These are phyloP conservation scores for Colletotrichum sublineola DNA, from an alignment of 2,329 filamentous ascomycete genomes.

Conservation along the genomic window DNA sequence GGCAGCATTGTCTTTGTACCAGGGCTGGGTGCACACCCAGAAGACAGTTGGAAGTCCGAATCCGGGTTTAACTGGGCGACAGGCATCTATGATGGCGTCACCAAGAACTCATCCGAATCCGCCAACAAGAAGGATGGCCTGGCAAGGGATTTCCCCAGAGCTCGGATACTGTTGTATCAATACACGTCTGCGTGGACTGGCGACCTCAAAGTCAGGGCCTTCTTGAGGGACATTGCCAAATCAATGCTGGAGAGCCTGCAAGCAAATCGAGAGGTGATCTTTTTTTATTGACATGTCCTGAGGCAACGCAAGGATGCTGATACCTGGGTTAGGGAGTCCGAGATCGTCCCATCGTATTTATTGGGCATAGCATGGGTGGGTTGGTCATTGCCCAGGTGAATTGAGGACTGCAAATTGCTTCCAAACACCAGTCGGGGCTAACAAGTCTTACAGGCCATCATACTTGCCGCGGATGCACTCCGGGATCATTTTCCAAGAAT, in stretches of 20 bases:
- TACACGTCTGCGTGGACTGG: constrained; percentile 59
- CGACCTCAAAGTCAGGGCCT: constrained; percentile 57
- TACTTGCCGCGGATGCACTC: constrained; percentile 50
- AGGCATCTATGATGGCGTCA: constrained; percentile 50
- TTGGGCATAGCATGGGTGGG: constrained; percentile 60
- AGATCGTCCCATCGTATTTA: constrained; percentile 56
- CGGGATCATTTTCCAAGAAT: constrained; percentile 54
- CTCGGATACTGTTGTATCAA: constrained; percentile 56
- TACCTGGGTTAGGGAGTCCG: constrained; percentile 21
- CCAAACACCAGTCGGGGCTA: neutral
- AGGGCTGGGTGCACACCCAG: constrained; percentile 56
- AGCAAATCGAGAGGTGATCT: constrained; percentile 51
- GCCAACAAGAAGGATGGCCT: constrained; percentile 49
- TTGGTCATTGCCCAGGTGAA: constrained; percentile 58
- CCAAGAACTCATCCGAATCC: constrained; percentile 55
- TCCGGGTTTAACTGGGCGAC: constrained; percentile 58
- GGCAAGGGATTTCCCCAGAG: constrained; percentile 55
- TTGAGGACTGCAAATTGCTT: constrained; percentile 32
- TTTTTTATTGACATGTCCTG: too few species aligned
- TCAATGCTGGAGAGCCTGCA: constrained; percentile 53
- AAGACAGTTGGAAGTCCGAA: constrained; percentile 56
- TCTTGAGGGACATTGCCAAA: constrained; percentile 55
- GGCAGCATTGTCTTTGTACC: constrained; percentile 57
- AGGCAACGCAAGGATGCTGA: neutral
- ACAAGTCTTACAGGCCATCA: constrained; percentile 23